Evolutionary conservation across 805 yeast species (phyloP).

Genomic region (Priceomyces fermenticarens): DNA sequence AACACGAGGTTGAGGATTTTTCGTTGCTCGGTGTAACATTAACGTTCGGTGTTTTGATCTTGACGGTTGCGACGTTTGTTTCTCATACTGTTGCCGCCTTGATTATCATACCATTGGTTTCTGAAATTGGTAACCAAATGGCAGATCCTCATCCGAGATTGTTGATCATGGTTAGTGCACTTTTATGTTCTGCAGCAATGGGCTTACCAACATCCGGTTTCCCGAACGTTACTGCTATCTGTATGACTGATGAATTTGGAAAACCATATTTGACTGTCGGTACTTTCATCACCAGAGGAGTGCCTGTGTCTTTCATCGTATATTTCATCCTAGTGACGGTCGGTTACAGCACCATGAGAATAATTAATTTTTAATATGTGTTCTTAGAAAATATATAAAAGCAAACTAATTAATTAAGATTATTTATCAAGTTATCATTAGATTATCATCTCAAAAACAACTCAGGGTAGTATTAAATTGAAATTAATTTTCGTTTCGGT

Average conservation of each 20-base stretch:
- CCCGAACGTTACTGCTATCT: conserved; percentile 96
- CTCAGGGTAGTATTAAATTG: too few species aligned
- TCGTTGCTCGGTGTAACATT: conserved; percentile 71
- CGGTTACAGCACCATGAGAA: conserved; percentile 70
- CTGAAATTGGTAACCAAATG: conserved; percentile 78
- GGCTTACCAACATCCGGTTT: conserved; percentile 97
- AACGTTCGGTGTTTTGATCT: conserved; percentile 76
- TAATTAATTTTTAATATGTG: conserved; percentile 27
- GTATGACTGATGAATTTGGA: conserved; percentile 90
- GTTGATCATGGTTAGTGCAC: conserved; percentile 62
- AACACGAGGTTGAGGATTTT: conserved; percentile 59
- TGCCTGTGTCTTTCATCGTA: conserved; percentile 78
- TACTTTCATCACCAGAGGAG: conserved; percentile 86
- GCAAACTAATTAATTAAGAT: too few species aligned
- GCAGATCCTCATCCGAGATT: conserved; percentile 82
- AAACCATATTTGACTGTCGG: conserved; percentile 83
- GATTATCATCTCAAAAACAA: too few species aligned
- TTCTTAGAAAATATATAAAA: too few species aligned
- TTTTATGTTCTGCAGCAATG: conserved; percentile 92
- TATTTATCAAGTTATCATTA: too few species aligned
- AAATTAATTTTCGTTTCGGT: too few species aligned
- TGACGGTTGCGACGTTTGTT: conserved; percentile 89
- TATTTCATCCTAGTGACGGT: conserved; percentile 71
- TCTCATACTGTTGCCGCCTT: conserved; percentile 97
- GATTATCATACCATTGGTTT: conserved; percentile 85